Evolutionary conservation across 2,329 filamentous ascomycete species (phyloP).

Genomic region (Arachnomyces sp.): DNA sequence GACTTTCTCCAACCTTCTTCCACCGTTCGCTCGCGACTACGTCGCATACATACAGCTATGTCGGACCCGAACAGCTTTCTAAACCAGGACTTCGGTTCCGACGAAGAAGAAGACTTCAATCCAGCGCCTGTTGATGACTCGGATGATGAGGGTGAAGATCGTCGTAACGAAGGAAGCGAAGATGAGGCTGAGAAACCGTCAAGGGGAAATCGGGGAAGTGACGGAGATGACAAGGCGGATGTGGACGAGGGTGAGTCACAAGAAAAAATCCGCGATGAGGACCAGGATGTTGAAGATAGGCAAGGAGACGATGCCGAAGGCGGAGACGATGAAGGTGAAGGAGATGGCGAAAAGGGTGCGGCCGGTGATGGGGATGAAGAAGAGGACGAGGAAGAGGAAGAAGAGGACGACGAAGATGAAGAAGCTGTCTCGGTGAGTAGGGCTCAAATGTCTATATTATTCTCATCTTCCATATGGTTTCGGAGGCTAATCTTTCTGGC

Average conservation of each 20-base stretch:
- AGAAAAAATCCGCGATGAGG: constrained; percentile 14
- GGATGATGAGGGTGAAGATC: constrained; percentile 52
- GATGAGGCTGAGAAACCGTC: constrained; percentile 40
- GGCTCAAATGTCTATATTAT: neutral
- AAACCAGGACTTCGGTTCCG: constrained; percentile 47
- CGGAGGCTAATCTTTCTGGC: constrained; percentile 7
- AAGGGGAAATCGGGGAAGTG: constrained; percentile 34
- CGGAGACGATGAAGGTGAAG: constrained; percentile 55
- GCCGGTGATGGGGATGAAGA: constrained; percentile 35
- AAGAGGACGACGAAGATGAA: constrained; percentile 52
- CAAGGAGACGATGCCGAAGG: constrained; percentile 45
- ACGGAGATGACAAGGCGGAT: constrained; percentile 36
- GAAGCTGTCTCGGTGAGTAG: constrained; percentile 50
- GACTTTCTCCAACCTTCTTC: too few relatives aligned
- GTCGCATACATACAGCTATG: neutral
- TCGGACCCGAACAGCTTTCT: constrained; percentile 32
- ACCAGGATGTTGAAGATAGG: constrained; percentile 32
- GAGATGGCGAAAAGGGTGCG: constrained; percentile 40
- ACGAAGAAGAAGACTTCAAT: constrained; percentile 81
- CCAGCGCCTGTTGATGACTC: constrained; percentile 67
- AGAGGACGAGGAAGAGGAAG: constrained; percentile 45
- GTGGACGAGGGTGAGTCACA: constrained; percentile 15
- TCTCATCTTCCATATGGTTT: neutral
- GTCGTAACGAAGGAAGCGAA: constrained; percentile 38
- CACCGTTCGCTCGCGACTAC: neutral